Evolutionary conservation across 768 basidiomycete species (phyloP).

Genomic region (Kwoniella newhampshirensis): DNA sequence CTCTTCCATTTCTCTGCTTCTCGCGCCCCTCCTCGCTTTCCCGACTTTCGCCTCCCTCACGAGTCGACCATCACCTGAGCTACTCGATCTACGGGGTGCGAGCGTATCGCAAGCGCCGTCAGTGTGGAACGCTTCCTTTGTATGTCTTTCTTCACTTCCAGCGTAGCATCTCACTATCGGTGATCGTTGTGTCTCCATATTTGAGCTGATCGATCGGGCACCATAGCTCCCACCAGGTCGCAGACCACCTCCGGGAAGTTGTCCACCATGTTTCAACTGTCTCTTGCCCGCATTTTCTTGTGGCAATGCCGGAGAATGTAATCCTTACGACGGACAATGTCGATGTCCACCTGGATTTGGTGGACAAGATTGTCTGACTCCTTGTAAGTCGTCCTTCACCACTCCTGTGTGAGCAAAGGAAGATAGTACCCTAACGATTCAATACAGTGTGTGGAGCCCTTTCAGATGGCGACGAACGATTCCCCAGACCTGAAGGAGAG

Average conservation of each 20-base stretch:
- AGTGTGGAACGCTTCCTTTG: too few species aligned
- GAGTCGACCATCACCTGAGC: slow-evolving; percentile 8
- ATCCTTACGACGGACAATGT: slow-evolving; percentile 90
- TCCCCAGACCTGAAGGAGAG: slow-evolving; percentile 71
- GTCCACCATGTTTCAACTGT: slow-evolving; percentile 84
- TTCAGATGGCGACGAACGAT: slow-evolving; percentile 81
- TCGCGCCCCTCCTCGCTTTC: background rate
- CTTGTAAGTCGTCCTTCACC: slow-evolving; percentile 64
- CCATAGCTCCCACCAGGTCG: slow-evolving; percentile 14
- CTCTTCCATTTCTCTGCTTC: slow-evolving; percentile 1
- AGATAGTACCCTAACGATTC: background rate
- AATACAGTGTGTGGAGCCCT: slow-evolving; percentile 84
- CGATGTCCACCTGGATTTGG: slow-evolving; percentile 97
- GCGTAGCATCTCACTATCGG: too few species aligned
- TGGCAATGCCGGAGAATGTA: slow-evolving; percentile 87
- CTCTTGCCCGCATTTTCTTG: slow-evolving; percentile 86
- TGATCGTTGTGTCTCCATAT: too few species aligned
- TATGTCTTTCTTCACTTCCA: too few species aligned
- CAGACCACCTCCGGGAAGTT: slow-evolving; percentile 30
- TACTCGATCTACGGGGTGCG: slow-evolving; percentile 4
- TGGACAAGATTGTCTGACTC: slow-evolving; percentile 88
- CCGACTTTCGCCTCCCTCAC: slow-evolving; percentile 5
- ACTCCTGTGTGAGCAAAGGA: background rate
- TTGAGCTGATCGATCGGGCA: too few species aligned
- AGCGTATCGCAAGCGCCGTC: too few species aligned